Conservation (phyloP, 805 yeast species). For the Lipomyces kockii region DNA sequence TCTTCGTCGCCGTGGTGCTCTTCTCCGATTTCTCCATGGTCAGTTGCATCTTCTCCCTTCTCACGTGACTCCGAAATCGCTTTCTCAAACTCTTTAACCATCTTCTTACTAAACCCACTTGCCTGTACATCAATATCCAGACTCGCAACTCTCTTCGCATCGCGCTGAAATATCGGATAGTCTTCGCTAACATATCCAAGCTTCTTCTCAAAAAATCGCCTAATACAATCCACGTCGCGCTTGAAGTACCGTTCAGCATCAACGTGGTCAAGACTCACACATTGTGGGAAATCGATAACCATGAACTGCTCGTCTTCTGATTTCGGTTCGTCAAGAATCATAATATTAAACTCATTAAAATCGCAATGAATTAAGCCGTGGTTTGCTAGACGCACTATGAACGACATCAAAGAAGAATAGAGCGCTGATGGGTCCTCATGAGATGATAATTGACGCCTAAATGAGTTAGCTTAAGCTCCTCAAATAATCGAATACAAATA, state of each 20-base stretch:
- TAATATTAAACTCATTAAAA: conserved; percentile 94
- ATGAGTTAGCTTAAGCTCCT: neutral
- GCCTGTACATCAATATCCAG: conserved; percentile 90
- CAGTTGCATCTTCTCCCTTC: conserved; percentile 43
- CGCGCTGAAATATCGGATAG: conserved; percentile 80
- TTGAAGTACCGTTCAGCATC: conserved; percentile 89
- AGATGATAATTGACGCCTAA: conserved; percentile 61
- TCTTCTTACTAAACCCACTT: conserved; percentile 75
- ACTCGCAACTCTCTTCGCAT: conserved; percentile 66
- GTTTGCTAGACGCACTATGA: conserved; percentile 80
- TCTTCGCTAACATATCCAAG: conserved; percentile 78
- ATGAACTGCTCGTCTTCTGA: conserved; percentile 69
- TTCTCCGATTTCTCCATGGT: conserved; percentile 39
- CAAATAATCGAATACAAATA: neutral
- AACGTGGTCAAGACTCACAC: conserved; percentile 87
- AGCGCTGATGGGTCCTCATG: conserved; percentile 71
- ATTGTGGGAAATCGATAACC: conserved; percentile 98
- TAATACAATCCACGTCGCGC: conserved; percentile 90
- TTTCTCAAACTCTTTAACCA: conserved; percentile 68
- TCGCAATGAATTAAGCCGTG: conserved; percentile 96
- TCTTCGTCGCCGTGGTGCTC: conserved; percentile 45
- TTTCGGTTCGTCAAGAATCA: conserved; percentile 61
- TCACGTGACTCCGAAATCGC: conserved; percentile 60
- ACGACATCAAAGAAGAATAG: conserved; percentile 84
- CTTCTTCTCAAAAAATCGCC: conserved; percentile 78